Percentiles rank a stretch among this genome's conserved stretches.
phyloP scores from a whole-genome alignment of 768 basidiomycete genomes.

The Phanerochaete carnosa region DNA sequence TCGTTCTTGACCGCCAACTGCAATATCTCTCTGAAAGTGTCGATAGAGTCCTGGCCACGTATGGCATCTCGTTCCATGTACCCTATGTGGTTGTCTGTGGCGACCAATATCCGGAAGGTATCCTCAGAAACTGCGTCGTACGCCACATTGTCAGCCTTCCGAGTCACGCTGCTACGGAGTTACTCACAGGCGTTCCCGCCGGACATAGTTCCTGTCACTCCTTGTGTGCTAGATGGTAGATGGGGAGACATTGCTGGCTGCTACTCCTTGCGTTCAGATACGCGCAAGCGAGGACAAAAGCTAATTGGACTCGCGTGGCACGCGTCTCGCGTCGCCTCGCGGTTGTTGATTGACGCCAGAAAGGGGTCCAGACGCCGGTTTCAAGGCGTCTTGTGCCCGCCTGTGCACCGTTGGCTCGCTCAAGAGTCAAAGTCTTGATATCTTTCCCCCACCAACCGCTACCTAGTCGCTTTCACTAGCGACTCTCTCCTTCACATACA shows the following conservation, averaged over 20 bases:
- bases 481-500: background rate
- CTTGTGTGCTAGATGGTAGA: background rate
- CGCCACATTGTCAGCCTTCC: constrained; percentile 1
- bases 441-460: constrained; percentile 2
- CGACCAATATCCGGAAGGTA: constrained; percentile 80
- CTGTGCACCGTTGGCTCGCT: constrained; percentile 2
- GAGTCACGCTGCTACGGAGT: background rate
- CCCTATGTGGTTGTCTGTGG: constrained; percentile 96
- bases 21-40: constrained; percentile 92
- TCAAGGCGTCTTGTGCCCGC: background rate
- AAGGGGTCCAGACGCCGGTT: background rate
- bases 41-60: constrained; percentile 91
- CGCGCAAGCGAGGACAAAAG: background rate
- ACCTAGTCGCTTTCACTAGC: constrained; percentile 7
- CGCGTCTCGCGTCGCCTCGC: background rate
- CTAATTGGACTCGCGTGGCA: constrained; percentile 3
- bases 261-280: background rate
- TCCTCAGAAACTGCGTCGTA: constrained; percentile 49
- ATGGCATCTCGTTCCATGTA: constrained; percentile 93
- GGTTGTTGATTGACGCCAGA: constrained; percentile 3
- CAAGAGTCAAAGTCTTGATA: constrained; percentile 6
- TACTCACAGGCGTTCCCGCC: constrained; percentile 34
- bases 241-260: background rate
- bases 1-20: constrained; percentile 87
- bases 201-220: background rate